Percentiles rank a stretch among this genome's conserved stretches.
phyloP scores from a whole-genome alignment of 768 basidiomycete genomes.

The Amanita molliuscula region DNA sequence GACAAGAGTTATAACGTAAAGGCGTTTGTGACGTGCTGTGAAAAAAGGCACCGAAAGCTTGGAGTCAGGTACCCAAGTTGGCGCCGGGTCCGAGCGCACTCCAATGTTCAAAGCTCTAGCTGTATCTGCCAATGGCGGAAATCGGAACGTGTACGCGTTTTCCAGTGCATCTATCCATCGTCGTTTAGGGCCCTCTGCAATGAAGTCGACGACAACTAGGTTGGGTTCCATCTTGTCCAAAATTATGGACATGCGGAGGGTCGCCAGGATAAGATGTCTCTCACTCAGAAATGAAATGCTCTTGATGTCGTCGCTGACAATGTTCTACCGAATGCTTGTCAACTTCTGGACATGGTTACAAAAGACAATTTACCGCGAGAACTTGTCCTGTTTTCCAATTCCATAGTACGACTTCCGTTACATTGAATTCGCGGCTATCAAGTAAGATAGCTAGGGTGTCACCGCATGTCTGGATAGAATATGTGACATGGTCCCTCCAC shows the following conservation, averaged over 20 bases:
- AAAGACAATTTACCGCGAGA: constrained; percentile 32
- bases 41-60: constrained; percentile 35
- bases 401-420: constrained; percentile 47
- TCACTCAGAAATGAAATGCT: constrained; percentile 34
- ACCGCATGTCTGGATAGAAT: constrained; percentile 44
- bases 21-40: constrained; percentile 26
- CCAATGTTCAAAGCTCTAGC: constrained; percentile 23
- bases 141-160: constrained; percentile 28
- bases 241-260: constrained; percentile 12
- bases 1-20: constrained; percentile 39
- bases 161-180: constrained; percentile 19
- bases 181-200: constrained; percentile 17
- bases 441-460: constrained; percentile 44
- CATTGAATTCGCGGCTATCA: constrained; percentile 18
- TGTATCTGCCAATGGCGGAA: constrained; percentile 23
- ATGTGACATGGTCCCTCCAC: constrained; percentile 19
- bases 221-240: constrained; percentile 16
- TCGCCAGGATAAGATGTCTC: constrained; percentile 25
- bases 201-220: constrained; percentile 32
- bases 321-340: constrained; percentile 12
- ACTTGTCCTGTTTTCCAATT: constrained; percentile 52
- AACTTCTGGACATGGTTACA: background rate
- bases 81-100: constrained; percentile 46
- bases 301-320: constrained; percentile 22
- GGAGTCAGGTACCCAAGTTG: constrained; percentile 28